A percentile compares a stretch with the other conserved stretches of the same genome.
phyloP scores from a whole-genome alignment of 371 early-diverging fungal species.

The Rhizopus microsporus region DNA sequence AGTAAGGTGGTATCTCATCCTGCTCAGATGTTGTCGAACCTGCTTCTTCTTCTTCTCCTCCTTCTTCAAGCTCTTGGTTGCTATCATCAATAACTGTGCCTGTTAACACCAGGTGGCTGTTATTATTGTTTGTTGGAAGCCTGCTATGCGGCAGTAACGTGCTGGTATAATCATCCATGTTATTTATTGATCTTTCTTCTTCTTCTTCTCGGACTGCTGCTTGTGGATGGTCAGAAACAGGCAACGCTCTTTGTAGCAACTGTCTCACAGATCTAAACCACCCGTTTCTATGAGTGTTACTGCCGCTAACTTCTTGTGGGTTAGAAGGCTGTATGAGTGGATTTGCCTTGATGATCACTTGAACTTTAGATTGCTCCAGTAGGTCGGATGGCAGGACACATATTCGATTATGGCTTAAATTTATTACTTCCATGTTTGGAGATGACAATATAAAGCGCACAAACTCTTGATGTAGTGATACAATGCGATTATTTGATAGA shows the following conservation, averaged over 20 bases:
- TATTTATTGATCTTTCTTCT: neutral
- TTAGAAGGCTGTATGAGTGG: conserved; percentile 43
- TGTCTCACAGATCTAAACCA: neutral
- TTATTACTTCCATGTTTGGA: conserved; percentile 50
- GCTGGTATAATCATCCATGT: neutral
- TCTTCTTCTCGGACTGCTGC: neutral
- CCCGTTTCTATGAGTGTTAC: neutral
- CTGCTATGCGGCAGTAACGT: neutral
- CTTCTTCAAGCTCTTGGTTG: neutral
- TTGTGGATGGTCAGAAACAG: neutral
- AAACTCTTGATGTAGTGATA: conserved; percentile 43
- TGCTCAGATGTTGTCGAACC: neutral
- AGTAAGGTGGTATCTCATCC: neutral
- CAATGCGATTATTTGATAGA: conserved; percentile 53
- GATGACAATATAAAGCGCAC: conserved; percentile 48
- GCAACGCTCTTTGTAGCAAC: neutral
- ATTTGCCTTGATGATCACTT: conserved; percentile 59
- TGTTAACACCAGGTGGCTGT: neutral
- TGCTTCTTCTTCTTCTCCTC: neutral
- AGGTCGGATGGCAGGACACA: conserved; percentile 60
- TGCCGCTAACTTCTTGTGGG: neutral
- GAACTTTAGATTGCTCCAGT: conserved; percentile 45
- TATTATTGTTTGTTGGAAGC: neutral
- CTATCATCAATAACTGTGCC: neutral
- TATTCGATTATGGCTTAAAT: conserved; percentile 58